Percentiles rank a stretch among this genome's conserved stretches.
Conservation (phyloP, 2,329 filamentous ascomycete species). For the Hypoxylon sp. region DNA sequence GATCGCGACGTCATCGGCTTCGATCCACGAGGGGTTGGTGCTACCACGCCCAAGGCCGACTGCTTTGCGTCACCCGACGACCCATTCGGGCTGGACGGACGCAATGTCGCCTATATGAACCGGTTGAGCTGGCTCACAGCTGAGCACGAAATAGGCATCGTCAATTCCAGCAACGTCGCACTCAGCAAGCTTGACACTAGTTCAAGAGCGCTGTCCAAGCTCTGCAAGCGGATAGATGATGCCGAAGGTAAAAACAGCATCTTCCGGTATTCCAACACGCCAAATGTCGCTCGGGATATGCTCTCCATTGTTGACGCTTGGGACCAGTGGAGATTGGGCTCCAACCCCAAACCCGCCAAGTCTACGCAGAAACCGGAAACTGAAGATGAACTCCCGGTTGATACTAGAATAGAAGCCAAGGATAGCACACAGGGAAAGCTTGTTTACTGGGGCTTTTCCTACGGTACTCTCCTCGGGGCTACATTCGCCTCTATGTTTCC, state of each 20-base stretch:
- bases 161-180: constrained; percentile 53
- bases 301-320: constrained; percentile 57
- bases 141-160: constrained; percentile 51
- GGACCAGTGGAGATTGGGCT: constrained; percentile 51
- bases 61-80: constrained; percentile 53
- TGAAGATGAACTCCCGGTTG: constrained; percentile 21
- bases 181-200: constrained; percentile 49
- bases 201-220: constrained; percentile 49
- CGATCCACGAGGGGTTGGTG: constrained; percentile 60
- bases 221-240: constrained; percentile 52
- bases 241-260: constrained; percentile 50
- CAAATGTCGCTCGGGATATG: constrained; percentile 57
- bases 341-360: constrained; percentile 30
- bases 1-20: constrained; percentile 62
- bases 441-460: constrained; percentile 58
- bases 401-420: constrained; percentile 24
- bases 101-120: constrained; percentile 50
- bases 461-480: constrained; percentile 56
- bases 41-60: constrained; percentile 55
- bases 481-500: constrained; percentile 59
- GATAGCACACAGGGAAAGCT: constrained; percentile 49
- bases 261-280: constrained; percentile 52
- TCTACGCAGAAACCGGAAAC: constrained; percentile 24
- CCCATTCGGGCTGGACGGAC: constrained; percentile 43
- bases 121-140: constrained; percentile 52